Evolutionary conservation across 345 rosid genomes (phyloP).

Genomic region (Ricinus communis): DNA sequence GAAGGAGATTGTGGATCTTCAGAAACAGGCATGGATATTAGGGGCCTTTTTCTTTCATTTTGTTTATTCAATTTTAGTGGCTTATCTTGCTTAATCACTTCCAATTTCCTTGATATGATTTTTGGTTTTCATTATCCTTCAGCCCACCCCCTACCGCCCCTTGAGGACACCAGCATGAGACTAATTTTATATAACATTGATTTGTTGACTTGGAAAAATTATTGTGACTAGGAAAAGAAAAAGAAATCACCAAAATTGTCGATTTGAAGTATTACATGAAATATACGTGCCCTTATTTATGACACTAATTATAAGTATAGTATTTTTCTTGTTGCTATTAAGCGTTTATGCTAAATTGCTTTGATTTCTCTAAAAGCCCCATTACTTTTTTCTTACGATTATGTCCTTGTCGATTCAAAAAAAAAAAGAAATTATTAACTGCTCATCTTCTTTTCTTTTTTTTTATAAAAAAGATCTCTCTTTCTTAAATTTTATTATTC

Average conservation of each 20-base stretch:
- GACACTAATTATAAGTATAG: neutral
- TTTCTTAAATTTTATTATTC: no score
- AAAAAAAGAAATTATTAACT: no score
- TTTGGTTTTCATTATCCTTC: no score
- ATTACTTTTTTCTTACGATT: no score
- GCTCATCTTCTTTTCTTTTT: neutral
- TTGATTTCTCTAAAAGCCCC: no score
- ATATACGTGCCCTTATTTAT: neutral
- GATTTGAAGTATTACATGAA: neutral
- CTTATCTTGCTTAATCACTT: neutral
- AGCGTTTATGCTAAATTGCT: no score
- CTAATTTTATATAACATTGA: neutral
- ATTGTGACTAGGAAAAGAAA: neutral
- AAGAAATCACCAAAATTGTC: neutral
- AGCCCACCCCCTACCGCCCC: no score
- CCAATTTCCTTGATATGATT: no score
- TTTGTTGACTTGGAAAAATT: neutral
- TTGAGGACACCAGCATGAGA: neutral
- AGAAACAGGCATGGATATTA: conserved; percentile 63
- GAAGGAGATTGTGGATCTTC: conserved; percentile 80
- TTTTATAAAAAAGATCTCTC: no score
- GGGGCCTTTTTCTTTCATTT: neutral
- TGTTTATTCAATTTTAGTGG: neutral
- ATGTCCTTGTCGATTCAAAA: no score
- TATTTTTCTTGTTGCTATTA: neutral